Evolutionary conservation across 1,284 basidiomycete species (phyloP).

Genomic region (Taiwanofungus camphoratus): DNA sequence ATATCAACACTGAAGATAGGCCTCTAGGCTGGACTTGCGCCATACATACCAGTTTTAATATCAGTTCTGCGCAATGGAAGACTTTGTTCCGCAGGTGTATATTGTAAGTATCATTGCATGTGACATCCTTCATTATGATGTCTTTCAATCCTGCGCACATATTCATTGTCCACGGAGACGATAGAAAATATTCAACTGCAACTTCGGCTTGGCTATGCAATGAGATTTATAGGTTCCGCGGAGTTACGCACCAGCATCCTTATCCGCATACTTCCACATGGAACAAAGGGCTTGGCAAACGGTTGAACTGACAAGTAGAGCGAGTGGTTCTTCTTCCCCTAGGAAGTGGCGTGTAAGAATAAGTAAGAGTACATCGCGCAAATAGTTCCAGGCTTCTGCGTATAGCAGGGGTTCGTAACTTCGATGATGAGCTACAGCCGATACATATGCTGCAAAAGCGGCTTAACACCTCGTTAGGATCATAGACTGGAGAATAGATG

Average conservation of each 20-base stretch:
- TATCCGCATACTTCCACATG: conserved; percentile 29
- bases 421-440: conserved; percentile 19
- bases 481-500: not conserved
- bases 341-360: conserved; percentile 38
- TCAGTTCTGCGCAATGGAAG: not conserved
- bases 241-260: conserved; percentile 29
- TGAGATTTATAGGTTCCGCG: not conserved
- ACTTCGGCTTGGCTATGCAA: not conserved
- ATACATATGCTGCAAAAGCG: conserved; percentile 45
- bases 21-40: too few relatives aligned
- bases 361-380: conserved; percentile 44
- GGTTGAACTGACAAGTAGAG: conserved; percentile 39
- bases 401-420: conserved; percentile 31
- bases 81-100: not conserved
- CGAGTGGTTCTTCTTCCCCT: conserved; percentile 42
- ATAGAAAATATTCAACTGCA: conserved; percentile 29
- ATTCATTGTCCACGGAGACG: conserved; percentile 46
- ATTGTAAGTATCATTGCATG: not conserved
- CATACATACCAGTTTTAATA: not conserved
- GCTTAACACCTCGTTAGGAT: conserved; percentile 30
- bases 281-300: conserved; percentile 44
- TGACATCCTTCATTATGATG: not conserved
- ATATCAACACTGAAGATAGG: too few relatives aligned
- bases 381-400: conserved; percentile 49
- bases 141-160: conserved; percentile 29